phyloP scores from a whole-genome alignment of 805 yeast species.

The Saccharomyces eubayanus region DNA sequence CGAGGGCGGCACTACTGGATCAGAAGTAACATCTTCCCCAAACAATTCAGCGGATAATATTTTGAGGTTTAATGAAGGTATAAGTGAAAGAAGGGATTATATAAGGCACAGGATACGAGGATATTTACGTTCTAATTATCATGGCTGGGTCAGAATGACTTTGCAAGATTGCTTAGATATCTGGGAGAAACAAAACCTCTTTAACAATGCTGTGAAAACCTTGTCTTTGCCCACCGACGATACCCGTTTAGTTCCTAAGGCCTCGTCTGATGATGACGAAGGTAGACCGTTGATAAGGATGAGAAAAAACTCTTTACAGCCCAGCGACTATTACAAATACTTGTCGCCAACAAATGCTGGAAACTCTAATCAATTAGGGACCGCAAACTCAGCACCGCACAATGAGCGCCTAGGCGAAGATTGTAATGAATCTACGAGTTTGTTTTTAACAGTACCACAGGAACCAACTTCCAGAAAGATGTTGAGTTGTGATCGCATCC shows the following conservation, averaged over 20 bases:
- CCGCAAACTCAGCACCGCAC: neutral
- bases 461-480: constrained; percentile 7
- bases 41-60: constrained; percentile 6
- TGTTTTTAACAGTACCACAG: constrained; percentile 4
- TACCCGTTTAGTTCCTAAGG: neutral
- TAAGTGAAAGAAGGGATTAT: constrained; percentile 11
- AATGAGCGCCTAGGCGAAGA: neutral
- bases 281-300: neutral
- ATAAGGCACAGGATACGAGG: constrained; percentile 16
- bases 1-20: neutral
- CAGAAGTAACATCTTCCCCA: neutral
- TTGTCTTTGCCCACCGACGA: neutral
- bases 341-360: neutral
- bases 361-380: neutral
- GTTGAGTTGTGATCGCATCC: constrained; percentile 15
- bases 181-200: constrained; percentile 20
- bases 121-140: constrained; percentile 19
- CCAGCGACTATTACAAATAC: neutral
- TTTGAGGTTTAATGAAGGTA: constrained; percentile 11
- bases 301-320: neutral
- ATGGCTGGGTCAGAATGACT: constrained; percentile 22
- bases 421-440: constrained; percentile 2
- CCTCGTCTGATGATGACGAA: neutral
- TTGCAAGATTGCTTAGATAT: constrained; percentile 23
- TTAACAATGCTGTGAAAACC: constrained; percentile 1